A percentile compares a stretch with the other conserved stretches of the same genome.
phyloP scores from a whole-genome alignment of 164 flowering plant species.

The Stephania yunnanensis region DNA sequence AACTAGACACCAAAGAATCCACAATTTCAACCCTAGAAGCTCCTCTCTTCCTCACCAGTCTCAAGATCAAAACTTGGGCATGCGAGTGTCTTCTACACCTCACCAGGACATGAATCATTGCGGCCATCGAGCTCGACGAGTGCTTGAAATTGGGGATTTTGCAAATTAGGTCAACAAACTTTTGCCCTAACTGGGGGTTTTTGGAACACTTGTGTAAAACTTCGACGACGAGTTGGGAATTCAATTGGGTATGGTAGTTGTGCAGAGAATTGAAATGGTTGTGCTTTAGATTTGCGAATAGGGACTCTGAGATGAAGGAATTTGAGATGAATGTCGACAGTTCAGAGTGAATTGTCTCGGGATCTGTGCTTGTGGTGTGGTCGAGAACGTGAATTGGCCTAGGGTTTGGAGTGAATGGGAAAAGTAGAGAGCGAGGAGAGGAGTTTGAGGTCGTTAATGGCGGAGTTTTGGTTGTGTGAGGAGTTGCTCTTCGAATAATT shows the following conservation, averaged over 20 bases:
- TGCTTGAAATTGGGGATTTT: slow-evolving; percentile 38
- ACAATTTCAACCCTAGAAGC: slow-evolving; percentile 56
- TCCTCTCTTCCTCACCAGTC: slow-evolving; percentile 73
- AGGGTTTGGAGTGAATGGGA: slow-evolving; percentile 13
- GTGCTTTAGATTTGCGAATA: slow-evolving; percentile 34
- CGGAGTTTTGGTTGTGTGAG: not conserved
- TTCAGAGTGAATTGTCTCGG: not conserved
- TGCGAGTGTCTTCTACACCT: slow-evolving; percentile 50
- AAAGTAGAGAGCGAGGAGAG: not conserved
- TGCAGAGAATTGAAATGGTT: slow-evolving; percentile 26
- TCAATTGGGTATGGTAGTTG: slow-evolving; percentile 20
- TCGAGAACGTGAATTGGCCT: slow-evolving; percentile 13
- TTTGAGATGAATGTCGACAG: slow-evolving; percentile 20
- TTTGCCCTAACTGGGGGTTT: slow-evolving; percentile 39
- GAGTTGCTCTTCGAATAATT: not conserved
- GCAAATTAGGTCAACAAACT: slow-evolving; percentile 41
- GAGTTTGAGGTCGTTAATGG: not conserved
- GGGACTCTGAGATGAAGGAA: slow-evolving; percentile 39
- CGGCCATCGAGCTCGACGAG: slow-evolving; percentile 47
- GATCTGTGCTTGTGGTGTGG: not conserved
- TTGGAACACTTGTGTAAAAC: slow-evolving; percentile 46
- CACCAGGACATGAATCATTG: slow-evolving; percentile 56
- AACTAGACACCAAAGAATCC: slow-evolving; percentile 43
- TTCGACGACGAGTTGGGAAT: slow-evolving; percentile 35
- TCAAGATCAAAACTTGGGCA: slow-evolving; percentile 70